Percentiles rank a stretch among this genome's conserved stretches.
phyloP scores from a whole-genome alignment of 192 early-diverging fungal species.

The Mortierella hygrophila region DNA sequence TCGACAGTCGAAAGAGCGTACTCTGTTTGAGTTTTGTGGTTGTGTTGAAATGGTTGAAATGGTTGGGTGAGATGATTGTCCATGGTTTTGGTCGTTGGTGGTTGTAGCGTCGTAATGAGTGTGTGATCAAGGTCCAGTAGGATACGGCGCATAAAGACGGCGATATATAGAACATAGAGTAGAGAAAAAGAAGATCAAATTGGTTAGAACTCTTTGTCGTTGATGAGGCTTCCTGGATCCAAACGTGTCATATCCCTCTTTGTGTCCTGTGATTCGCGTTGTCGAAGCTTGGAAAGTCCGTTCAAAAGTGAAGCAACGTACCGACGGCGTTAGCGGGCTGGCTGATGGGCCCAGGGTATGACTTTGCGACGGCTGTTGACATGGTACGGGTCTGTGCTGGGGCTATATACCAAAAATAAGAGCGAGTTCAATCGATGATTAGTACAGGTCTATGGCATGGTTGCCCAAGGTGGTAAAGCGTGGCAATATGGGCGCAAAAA shows the following conservation, averaged over 20 bases:
- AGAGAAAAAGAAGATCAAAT: background rate
- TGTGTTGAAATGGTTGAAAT: no score
- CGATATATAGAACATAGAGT: background rate
- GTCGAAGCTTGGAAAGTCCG: no score
- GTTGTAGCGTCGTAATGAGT: background rate
- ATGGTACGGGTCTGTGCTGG: conserved; percentile 43
- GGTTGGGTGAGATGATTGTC: background rate
- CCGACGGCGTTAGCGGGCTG: conserved; percentile 55
- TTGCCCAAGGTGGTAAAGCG: no score
- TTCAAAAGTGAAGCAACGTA: conserved; percentile 12
- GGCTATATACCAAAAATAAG: background rate
- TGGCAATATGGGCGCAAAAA: background rate
- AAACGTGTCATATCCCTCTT: background rate
- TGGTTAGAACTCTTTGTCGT: background rate
- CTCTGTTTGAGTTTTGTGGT: conserved; percentile 58
- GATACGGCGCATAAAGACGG: background rate
- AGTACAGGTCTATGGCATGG: no score
- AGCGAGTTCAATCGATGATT: background rate
- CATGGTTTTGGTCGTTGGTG: background rate
- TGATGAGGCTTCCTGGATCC: background rate
- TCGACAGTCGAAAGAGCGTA: conserved; percentile 92
- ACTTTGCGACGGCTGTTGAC: conserved; percentile 55
- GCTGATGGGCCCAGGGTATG: conserved; percentile 53
- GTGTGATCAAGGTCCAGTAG: background rate
- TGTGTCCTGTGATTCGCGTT: background rate